Conservation (phyloP, 345 rosid species). For the Trapa incisa region DNA sequence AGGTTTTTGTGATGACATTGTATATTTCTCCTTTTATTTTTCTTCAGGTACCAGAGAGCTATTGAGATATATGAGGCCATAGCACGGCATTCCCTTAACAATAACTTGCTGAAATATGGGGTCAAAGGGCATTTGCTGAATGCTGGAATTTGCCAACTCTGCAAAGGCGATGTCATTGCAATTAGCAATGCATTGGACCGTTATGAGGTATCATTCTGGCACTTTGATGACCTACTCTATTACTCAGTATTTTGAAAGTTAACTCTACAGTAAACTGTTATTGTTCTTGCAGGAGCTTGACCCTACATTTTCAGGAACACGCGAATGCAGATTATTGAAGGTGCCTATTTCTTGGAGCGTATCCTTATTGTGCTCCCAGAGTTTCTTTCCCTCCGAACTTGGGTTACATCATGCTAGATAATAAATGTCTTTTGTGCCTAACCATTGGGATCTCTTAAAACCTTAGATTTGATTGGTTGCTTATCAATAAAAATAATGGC, state of each 20-base stretch:
- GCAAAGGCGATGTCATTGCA: constrained; percentile 83
- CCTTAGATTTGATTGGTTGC: neutral
- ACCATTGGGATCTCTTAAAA: neutral
- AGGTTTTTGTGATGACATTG: neutral
- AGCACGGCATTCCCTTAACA: constrained; percentile 58
- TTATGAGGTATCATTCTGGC: constrained; percentile 53
- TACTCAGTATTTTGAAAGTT: neutral
- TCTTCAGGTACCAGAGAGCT: constrained; percentile 69
- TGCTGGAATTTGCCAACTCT: constrained; percentile 93
- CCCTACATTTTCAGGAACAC: constrained; percentile 91
- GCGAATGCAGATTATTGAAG: constrained; percentile 63
- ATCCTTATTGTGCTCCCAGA: neutral
- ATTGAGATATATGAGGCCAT: constrained; percentile 86
- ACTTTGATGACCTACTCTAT: neutral
- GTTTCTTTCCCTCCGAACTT: neutral
- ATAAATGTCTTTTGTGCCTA: neutral
- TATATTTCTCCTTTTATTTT: constrained; percentile 9
- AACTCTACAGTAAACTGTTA: constrained; percentile 3
- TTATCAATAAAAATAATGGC: neutral
- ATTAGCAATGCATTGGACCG: constrained; percentile 77
- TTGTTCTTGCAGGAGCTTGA: constrained; percentile 63
- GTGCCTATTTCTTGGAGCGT: constrained; percentile 22
- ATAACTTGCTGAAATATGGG: constrained; percentile 86
- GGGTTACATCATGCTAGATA: neutral
- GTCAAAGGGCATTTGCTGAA: constrained; percentile 96